Conservation (phyloP, 2,329 filamentous ascomycete species). For the Colletotrichum navitas region DNA sequence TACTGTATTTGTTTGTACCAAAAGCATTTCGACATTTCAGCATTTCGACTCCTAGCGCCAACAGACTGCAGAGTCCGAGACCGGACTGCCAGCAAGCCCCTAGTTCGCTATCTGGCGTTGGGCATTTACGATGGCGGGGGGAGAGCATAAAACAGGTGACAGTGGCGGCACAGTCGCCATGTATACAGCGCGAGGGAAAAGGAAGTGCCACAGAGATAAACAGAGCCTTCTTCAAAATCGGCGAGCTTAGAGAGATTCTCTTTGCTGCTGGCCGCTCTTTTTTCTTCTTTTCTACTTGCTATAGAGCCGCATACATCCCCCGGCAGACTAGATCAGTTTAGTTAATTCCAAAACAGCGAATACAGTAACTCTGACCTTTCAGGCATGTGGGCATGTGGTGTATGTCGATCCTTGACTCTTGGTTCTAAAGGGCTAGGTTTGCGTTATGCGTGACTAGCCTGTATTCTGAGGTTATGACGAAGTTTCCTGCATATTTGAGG, state of each 20-base stretch:
- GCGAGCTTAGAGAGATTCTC: conserved; percentile 10
- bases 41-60: conserved; percentile 24
- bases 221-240: conserved; percentile 21
- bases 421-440: too few species aligned
- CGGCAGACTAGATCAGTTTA: conserved; percentile 35
- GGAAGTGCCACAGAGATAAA: conserved; percentile 24
- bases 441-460: not conserved
- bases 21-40: conserved; percentile 35
- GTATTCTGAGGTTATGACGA: not conserved
- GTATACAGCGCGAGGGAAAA: conserved; percentile 30
- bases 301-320: conserved; percentile 35
- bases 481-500: not conserved
- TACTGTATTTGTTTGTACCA: conserved; percentile 40
- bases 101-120: conserved; percentile 25
- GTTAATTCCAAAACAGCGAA: conserved; percentile 34
- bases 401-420: not conserved
- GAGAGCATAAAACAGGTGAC: conserved; percentile 29
- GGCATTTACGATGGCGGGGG: conserved; percentile 8
- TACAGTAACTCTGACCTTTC: conserved; percentile 1
- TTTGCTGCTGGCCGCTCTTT: conserved; percentile 26
- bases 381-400: not conserved
- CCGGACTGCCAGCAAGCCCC: not conserved
- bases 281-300: conserved; percentile 22
- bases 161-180: conserved; percentile 22
- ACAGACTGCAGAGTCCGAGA: conserved; percentile 5